Base-by-base conservation (phyloP, 108 stramenopile species). In the Mayamaea pseudoterrestris region DNA sequence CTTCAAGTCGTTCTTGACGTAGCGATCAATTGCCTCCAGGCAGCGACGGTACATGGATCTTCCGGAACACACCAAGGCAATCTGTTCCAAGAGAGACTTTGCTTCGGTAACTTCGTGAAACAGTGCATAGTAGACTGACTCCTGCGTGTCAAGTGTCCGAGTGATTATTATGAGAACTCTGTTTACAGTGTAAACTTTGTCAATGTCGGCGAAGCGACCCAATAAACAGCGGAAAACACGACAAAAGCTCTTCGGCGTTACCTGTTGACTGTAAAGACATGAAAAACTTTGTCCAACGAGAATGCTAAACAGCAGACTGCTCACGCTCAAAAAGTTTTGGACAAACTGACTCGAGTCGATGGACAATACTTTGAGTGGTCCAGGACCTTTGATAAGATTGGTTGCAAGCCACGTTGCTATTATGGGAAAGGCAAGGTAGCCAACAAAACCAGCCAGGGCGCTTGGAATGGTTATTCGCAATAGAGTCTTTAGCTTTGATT, bases 251-350 rank as follows among this genome's bases (percentile, higher is more conserved):
- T 20, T 4, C 50, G 50, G 3, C 2, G 8, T 34, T 4, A 2
- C 26, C 11, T 18, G 55, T 32, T 36, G 25, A 56, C 84, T 75
- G 83, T 76, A 50, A 90, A 85, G 60, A n/a, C n/a, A n/a, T n/a
- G 80, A 85, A 53, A 83, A 93, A 22, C 83, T 88, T 45, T 93
- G 80, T 52, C 90, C 90, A 4, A 88, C 74, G 12, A 88, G 46
- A 22, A 93, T 68, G 6, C 68, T 67, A 57, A 88, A 93, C 27
- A 75, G 77, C 11, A 93, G 50, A 11, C 83, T 80, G 1, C 65
- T 65, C 0, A 77, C 70, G 1, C 78, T 83, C 20, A 93, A 48
- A 46, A 88, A 78, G 55, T 88, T 93, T 66, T 93, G 90, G 46
- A 93, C 76, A 50, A 77, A 92, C 47, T 92, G 90, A 12, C 73